Conservation (phyloP, 2,329 filamentous ascomycete species). For the Alternaria ventricosa region DNA sequence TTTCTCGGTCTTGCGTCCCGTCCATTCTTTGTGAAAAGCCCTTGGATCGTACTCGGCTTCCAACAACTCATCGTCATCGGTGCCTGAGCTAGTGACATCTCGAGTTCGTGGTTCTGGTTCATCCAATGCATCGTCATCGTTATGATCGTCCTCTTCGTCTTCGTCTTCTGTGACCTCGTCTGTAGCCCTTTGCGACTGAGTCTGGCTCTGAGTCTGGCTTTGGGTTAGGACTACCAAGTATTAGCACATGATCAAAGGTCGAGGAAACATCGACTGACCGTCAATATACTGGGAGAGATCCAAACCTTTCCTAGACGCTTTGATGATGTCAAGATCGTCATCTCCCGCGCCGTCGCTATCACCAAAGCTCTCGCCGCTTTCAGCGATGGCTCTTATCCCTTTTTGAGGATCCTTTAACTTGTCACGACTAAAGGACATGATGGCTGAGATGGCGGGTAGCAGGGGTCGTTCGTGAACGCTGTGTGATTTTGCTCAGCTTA, state of each 20-base stretch:
- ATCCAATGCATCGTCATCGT: slow-evolving; percentile 5
- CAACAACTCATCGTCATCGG: slow-evolving; percentile 41
- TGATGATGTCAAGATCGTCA: slow-evolving; percentile 52
- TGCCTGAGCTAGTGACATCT: slow-evolving; percentile 8
- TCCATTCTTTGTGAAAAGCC: slow-evolving; percentile 68
- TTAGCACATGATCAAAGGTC: slow-evolving; percentile 8
- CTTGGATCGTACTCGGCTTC: slow-evolving; percentile 61
- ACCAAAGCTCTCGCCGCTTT: slow-evolving; percentile 35
- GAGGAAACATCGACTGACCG: slow-evolving; percentile 19
- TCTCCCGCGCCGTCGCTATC: slow-evolving; percentile 43
- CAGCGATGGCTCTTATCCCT: slow-evolving; percentile 31
- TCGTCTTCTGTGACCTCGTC: background rate
- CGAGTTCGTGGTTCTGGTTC: background rate
- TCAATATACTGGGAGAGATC: slow-evolving; percentile 45
- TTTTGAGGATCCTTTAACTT: slow-evolving; percentile 24
- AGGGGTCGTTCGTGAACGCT: background rate
- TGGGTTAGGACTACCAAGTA: slow-evolving; percentile 32
- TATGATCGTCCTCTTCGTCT: slow-evolving; percentile 9
- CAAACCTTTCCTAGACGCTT: slow-evolving; percentile 39
- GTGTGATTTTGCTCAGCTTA: background rate
- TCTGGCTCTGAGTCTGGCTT: slow-evolving; percentile 31
- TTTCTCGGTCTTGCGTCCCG: slow-evolving; percentile 63
- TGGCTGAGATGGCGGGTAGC: background rate
- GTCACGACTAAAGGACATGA: slow-evolving; percentile 26
- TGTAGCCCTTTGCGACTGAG: slow-evolving; percentile 27